Percentiles rank a stretch among this genome's conserved stretches.
These are phyloP conservation scores for Chaetomiaceae sp. DNA, from an alignment of 2,329 filamentous ascomycete species.

Conservation along the genomic window DNA sequence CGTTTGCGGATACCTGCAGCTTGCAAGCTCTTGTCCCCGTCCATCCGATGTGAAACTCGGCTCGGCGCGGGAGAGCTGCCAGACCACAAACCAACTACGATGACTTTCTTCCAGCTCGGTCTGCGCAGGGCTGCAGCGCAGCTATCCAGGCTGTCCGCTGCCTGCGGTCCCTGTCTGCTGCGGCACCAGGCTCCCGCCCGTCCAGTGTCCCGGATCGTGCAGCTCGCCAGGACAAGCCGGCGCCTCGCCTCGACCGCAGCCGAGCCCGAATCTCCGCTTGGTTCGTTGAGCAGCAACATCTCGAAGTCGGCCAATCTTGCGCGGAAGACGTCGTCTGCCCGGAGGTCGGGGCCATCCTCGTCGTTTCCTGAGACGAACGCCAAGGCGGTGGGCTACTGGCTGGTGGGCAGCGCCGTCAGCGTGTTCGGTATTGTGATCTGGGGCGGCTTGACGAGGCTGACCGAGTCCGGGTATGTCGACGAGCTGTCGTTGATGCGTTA, in stretches of 20 bases:
- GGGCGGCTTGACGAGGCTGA: constrained; percentile 86
- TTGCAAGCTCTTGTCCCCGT: constrained; percentile 5
- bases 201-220: constrained; percentile 10
- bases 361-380: constrained; percentile 57
- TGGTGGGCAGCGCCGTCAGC: constrained; percentile 82
- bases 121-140: constrained; percentile 25
- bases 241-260: constrained; percentile 30
- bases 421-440: constrained; percentile 97
- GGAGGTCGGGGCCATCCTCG: constrained; percentile 29
- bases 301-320: constrained; percentile 2
- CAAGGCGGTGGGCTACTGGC: constrained; percentile 82
- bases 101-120: constrained; percentile 28
- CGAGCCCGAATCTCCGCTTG: constrained; percentile 27
- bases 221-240: constrained; percentile 29
- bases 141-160: constrained; percentile 31
- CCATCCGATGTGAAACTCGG: constrained; percentile 8
- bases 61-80: constrained; percentile 1
- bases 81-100: constrained; percentile 15
- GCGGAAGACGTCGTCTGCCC: not conserved
- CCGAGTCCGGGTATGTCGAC: constrained; percentile 75
- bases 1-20: too few species aligned
- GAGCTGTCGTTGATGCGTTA: not conserved
- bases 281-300: constrained; percentile 13
- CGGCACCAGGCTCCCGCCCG: constrained; percentile 22
- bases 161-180: constrained; percentile 43